Conservation (phyloP, 352 stramenopile genomes). For the Phytopythium chamaehyphon region DNA sequence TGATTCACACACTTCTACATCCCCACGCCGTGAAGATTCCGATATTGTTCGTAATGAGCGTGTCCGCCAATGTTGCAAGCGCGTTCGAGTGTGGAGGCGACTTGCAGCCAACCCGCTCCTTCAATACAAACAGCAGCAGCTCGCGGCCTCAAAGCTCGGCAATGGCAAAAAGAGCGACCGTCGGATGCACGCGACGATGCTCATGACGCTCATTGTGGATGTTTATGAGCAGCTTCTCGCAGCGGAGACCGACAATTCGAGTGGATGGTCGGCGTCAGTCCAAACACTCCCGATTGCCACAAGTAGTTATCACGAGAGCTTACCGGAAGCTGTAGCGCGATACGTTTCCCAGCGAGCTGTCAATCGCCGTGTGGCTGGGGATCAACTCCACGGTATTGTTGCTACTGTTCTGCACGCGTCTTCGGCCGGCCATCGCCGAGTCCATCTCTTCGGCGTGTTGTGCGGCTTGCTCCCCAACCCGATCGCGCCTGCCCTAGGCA, state of each 20-base stretch:
- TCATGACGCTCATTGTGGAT: slow-evolving; percentile 70
- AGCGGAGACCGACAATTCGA: slow-evolving; percentile 30
- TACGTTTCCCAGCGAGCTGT: slow-evolving; percentile 45
- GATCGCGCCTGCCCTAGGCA: not conserved
- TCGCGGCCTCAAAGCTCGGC: slow-evolving; percentile 11
- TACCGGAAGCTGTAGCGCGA: slow-evolving; percentile 66
- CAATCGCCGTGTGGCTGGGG: slow-evolving; percentile 39
- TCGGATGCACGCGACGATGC: slow-evolving; percentile 62
- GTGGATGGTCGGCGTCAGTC: not conserved
- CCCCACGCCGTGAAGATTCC: slow-evolving; percentile 12
- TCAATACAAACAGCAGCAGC: slow-evolving; percentile 51
- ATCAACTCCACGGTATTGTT: slow-evolving; percentile 59
- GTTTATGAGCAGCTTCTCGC: slow-evolving; percentile 64
- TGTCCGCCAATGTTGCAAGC: slow-evolving; percentile 69
- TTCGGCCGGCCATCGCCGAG: slow-evolving; percentile 31
- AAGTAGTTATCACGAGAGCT: slow-evolving; percentile 30
- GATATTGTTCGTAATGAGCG: slow-evolving; percentile 56
- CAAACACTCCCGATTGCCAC: not conserved
- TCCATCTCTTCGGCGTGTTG: slow-evolving; percentile 56
- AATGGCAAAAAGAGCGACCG: slow-evolving; percentile 50
- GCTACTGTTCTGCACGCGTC: slow-evolving; percentile 44
- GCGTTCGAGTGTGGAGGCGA: slow-evolving; percentile 61
- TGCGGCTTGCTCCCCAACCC: slow-evolving; percentile 33
- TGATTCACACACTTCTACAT: not conserved
- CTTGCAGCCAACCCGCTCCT: slow-evolving; percentile 63